Evolutionary conservation across 805 yeast species (phyloP), one percentile per base, ranked within the genome.

Genomic region (Barnettozyma pratensis): DNA sequence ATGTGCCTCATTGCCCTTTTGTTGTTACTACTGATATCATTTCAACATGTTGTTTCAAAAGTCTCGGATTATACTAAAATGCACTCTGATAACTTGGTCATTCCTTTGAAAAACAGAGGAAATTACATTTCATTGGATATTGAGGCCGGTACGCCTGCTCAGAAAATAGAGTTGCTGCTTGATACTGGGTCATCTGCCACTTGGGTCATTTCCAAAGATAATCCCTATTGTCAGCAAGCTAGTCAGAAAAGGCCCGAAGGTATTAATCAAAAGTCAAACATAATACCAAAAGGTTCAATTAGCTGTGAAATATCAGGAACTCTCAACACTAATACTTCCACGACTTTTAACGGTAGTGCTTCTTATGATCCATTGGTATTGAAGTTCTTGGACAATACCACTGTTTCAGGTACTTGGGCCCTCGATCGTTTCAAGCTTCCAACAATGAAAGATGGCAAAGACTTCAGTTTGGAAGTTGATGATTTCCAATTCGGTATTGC

Each of bases 161-260:
- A 65, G 41, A 44, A 48, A 3, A 50, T 65, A 3, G 59, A 57
- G 31, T 58, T 67, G 7, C 48, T 67, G 34, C 41, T 69, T 3
- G 72, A 68, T 44, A 69, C 71, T 1, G 72, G 71, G 0, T 66
- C 71, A 0, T 55, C 65, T 3, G 57, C 59, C 30, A 59, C 69
- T 12, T 69, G 73, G 72, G 61, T 67, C 26, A 44, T 55, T 11
- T 45, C 64, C 56, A 25, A 45, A 1, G 39, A 47, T 4, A 58
- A 59, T 39, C 49, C 54, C 10, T 45, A 40, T 32, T 56, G 60
- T 38, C 38, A 30, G 11, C n/a, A n/a, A 31, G 7, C 5, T 8
- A 39, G 9, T 9, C 14, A 14, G 7, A 12, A 12, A 19, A 10
- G 5, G 19, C 19, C 19, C 19, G 19, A 29, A 30, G 37, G 4